phyloP scores from a whole-genome alignment of 345 rosid species.

The Sonneratia caseolaris region DNA sequence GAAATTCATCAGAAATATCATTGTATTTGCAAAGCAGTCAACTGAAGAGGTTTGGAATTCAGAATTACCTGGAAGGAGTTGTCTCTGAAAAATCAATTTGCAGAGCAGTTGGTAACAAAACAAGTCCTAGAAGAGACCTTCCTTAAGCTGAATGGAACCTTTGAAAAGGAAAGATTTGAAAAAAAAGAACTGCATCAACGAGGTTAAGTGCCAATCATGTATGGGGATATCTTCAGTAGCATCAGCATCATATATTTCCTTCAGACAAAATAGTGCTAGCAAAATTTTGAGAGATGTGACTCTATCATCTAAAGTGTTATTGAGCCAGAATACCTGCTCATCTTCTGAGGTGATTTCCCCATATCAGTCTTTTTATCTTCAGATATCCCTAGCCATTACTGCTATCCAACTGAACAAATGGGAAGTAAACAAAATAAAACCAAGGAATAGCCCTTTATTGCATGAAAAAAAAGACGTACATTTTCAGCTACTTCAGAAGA shows the following conservation, averaged over 20 bases:
- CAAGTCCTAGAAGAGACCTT: background rate
- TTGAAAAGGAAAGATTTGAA: background rate
- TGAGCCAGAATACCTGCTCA: background rate
- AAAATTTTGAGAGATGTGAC: background rate
- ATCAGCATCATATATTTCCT: background rate
- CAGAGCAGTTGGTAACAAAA: background rate
- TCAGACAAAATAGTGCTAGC: background rate
- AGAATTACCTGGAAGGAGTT: conserved; percentile 1
- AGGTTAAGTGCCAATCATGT: background rate
- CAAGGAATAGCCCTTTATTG: conserved; percentile 4
- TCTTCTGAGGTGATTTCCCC: background rate
- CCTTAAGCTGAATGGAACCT: background rate
- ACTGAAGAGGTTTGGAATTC: background rate
- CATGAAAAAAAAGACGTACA: conserved; percentile 7
- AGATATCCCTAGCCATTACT: background rate
- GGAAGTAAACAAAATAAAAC: background rate
- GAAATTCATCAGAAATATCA: conserved; percentile 1
- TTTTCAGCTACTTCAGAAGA: conserved; percentile 9
- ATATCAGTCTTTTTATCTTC: background rate
- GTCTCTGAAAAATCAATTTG: background rate
- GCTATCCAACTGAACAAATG: background rate
- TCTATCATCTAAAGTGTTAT: background rate
- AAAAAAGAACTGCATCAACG: background rate
- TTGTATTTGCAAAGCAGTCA: background rate
- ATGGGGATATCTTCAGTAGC: background rate